phyloP scores from a whole-genome alignment of 2,329 filamentous ascomycete genomes.

The Colletotrichum sp. region DNA sequence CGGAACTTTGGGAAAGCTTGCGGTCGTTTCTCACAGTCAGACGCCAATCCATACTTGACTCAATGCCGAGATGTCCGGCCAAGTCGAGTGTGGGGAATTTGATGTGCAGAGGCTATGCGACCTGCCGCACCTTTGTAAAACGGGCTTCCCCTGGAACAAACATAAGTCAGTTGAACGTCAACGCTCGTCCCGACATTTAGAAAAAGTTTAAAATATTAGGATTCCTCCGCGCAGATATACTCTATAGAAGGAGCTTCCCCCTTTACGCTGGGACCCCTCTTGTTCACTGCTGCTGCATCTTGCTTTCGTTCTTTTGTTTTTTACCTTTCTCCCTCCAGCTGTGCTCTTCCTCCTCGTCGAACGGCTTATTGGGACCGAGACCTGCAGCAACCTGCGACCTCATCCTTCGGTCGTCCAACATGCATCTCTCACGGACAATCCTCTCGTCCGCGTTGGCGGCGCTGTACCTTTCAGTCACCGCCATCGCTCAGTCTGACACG shows the following conservation, averaged over 20 bases:
- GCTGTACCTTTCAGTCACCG: background rate
- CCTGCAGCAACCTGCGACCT: background rate
- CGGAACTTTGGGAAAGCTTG: constrained; percentile 11
- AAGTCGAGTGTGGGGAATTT: background rate
- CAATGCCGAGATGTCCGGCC: constrained; percentile 14
- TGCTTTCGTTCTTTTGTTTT: background rate
- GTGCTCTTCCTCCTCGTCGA: background rate
- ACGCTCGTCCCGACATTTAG: constrained; percentile 10
- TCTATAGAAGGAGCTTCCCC: background rate
- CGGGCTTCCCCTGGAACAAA: background rate
- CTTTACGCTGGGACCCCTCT: constrained; percentile 8
- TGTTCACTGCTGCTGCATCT: constrained; percentile 3
- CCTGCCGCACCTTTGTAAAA: background rate
- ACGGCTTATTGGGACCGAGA: background rate
- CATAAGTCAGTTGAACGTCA: constrained; percentile 7
- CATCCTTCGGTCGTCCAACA: background rate
- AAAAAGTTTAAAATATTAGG: constrained; percentile 3
- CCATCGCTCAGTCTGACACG: background rate
- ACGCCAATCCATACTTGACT: background rate
- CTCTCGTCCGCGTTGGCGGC: background rate
- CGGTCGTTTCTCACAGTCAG: background rate
- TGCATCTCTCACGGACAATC: constrained; percentile 5
- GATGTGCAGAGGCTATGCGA: constrained; percentile 7
- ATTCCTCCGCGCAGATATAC: background rate
- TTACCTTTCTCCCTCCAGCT: background rate